Evolutionary conservation across 441 rosid species (phyloP).

Genomic region (Gossypium davidsonii): DNA sequence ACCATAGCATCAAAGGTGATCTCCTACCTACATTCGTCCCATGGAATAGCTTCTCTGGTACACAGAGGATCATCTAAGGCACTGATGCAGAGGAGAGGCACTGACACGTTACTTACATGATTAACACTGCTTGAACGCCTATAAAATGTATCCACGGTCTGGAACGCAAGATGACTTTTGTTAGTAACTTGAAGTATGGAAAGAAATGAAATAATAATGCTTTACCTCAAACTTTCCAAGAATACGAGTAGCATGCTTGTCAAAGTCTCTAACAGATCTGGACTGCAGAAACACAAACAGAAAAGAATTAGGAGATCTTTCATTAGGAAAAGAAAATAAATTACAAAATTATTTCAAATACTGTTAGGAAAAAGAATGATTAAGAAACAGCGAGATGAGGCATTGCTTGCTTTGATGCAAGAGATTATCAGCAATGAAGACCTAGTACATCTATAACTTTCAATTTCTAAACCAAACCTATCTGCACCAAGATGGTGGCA

Average conservation of each 20-base stretch:
- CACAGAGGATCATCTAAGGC: conserved; percentile 89
- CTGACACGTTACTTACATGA: conserved; percentile 52
- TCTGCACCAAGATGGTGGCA: not conserved
- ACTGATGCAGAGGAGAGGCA: conserved; percentile 76
- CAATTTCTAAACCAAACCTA: not conserved
- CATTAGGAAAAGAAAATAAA: not conserved
- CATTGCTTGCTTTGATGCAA: not conserved
- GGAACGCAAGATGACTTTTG: conserved; percentile 20
- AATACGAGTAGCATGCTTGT: conserved; percentile 63
- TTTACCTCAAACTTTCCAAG: conserved; percentile 76
- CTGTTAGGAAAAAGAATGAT: not conserved
- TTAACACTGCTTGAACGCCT: conserved; percentile 64
- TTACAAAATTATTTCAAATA: not conserved
- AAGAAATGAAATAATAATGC: conserved; percentile 7
- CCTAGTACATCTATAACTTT: not conserved
- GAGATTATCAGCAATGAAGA: not conserved
- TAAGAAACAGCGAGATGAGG: not conserved
- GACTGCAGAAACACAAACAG: conserved; percentile 41
- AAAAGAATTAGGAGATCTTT: conserved; percentile 2
- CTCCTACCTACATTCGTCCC: conserved; percentile 84
- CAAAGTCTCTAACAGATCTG: conserved; percentile 72
- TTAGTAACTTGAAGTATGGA: not conserved
- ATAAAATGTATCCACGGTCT: conserved; percentile 85
- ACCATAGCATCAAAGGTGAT: not conserved
- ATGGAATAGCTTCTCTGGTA: conserved; percentile 83